Evolutionary conservation across 139 green algal genomes (phyloP), one percentile per base, ranked within the genome.

Genomic region (Chlorella sp.): DNA sequence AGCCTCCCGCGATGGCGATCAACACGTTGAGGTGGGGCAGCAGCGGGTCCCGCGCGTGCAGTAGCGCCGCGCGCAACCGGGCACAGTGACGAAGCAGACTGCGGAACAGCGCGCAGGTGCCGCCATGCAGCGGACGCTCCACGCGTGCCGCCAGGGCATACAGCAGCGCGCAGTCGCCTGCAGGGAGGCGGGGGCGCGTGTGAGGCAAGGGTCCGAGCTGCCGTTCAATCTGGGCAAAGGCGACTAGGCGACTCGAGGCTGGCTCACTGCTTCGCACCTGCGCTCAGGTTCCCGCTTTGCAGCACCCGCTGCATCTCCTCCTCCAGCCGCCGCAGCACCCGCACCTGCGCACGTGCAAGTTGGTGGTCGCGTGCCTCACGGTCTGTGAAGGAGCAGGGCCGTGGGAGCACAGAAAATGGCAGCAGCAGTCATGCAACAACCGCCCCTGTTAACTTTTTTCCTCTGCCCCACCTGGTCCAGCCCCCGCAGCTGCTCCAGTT

Each of bases 21-120:
- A 97, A 36, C 29, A 97, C 82, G 77, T 96, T 95, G 12, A 95
- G 69, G 42, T 79, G 71, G 7, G 88, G 63, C 53, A 95, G 81
- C 27, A 81, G 53, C 0, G 81, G 67, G 74, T 92, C 85, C 5
- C 38, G 60, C 0, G 68, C 46, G 25, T 61, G 41, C 2, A 17
- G 33, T 50, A 88, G 43, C 12, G 8, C 25, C 17, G 76, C 64
- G 14, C 88, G 80, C 66, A 84, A 69, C 48, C 41, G n/a, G 1
- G 69, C 58, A 48, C 85, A 93, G 38, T 81, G 71, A 33, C 87
- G 81, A 35, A 96, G 72, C 76, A 91, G 71, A 7, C 50, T 42
- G 48, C 87, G 76, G n/a, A 87, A 77, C 29, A 73, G 48, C 23
- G 87, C 88, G 40, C 62, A 58, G 8, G 81, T 88, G 43, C 85